Conservation (phyloP, 1,284 basidiomycete genomes). For the Rhodofomes roseus region DNA sequence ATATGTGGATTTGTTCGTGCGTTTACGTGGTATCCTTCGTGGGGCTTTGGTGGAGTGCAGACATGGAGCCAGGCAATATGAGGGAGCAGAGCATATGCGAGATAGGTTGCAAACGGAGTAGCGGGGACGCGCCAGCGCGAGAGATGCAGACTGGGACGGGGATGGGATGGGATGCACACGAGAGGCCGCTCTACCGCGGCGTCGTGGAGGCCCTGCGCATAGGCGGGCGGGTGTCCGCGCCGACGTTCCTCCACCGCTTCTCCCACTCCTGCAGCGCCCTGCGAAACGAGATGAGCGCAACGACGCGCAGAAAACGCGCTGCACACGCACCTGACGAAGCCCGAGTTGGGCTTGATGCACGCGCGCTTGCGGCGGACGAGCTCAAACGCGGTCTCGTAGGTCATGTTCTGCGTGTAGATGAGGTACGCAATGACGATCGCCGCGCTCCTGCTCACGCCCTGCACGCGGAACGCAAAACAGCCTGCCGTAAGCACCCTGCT, state of each 20-base stretch:
- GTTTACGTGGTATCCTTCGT: not conserved
- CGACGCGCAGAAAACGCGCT: not conserved
- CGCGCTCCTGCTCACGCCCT: conserved; percentile 67
- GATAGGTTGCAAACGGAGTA: not conserved
- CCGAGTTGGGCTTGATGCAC: conserved; percentile 69
- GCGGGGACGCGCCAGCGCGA: not conserved
- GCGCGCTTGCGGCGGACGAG: conserved; percentile 56
- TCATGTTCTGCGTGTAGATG: conserved; percentile 61
- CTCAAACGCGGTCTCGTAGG: conserved; percentile 58
- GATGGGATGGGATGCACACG: not conserved
- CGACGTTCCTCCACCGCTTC: conserved; percentile 17
- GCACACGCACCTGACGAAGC: conserved; percentile 33
- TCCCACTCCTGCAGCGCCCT: conserved; percentile 26
- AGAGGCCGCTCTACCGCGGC: conserved; percentile 3
- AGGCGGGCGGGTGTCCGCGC: conserved; percentile 10
- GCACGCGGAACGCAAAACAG: not conserved
- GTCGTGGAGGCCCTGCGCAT: conserved; percentile 20
- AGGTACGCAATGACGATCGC: conserved; percentile 68
- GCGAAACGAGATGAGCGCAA: not conserved
- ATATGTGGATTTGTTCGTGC: not conserved
- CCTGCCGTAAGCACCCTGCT: conserved; percentile 8
- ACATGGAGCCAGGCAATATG: too few relatives aligned
- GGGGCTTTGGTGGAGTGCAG: too few relatives aligned
- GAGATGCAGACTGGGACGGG: not conserved
- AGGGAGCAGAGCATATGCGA: too few relatives aligned